Percentiles rank a stretch among this genome's conserved stretches.
These are phyloP conservation scores for Leccinum obscurum DNA, from an alignment of 768 basidiomycete genomes.

Conservation along the genomic window DNA sequence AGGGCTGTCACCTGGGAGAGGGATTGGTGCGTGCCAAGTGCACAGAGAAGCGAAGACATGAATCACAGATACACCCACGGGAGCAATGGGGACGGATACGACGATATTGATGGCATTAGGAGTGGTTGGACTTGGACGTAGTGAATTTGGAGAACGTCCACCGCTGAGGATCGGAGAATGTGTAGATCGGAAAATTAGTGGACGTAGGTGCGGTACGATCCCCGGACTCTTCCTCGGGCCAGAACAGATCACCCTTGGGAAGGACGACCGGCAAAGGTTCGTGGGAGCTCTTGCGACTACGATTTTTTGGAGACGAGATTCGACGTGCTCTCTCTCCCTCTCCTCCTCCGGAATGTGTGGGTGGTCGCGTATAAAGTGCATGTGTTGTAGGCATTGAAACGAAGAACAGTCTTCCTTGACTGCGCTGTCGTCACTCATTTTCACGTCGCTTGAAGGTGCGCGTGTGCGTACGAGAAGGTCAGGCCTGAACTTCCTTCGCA, in stretches of 20 bases:
- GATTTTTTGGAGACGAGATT: constrained; percentile 24
- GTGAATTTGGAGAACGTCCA: constrained; percentile 21
- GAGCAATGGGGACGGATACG: constrained; percentile 25
- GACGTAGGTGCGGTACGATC: constrained; percentile 11
- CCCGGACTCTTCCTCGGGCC: constrained; percentile 10
- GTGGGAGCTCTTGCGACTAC: constrained; percentile 20
- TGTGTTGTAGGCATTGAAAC: constrained; percentile 34
- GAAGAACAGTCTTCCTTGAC: constrained; percentile 52
- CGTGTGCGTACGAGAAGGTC: constrained; percentile 39
- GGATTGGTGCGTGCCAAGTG: constrained; percentile 22
- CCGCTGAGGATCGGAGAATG: constrained; percentile 21
- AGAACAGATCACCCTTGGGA: constrained; percentile 15
- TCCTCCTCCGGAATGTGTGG: constrained; percentile 72
- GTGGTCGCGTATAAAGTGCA: constrained; percentile 46
- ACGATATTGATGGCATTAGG: constrained; percentile 25
- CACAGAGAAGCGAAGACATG: constrained; percentile 23
- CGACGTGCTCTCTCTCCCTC: constrained; percentile 48
- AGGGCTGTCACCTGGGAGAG: constrained; percentile 30
- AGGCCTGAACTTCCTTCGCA: constrained; percentile 43
- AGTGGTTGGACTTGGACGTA: constrained; percentile 29
- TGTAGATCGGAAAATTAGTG: constrained; percentile 16
- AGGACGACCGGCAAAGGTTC: constrained; percentile 38
- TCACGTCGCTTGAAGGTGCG: constrained; percentile 69
- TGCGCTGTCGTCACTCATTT: constrained; percentile 82
- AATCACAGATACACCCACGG: constrained; percentile 21